phyloP scores from a whole-genome alignment of 2,329 filamentous ascomycete species.

The Aspergillus ustus region DNA sequence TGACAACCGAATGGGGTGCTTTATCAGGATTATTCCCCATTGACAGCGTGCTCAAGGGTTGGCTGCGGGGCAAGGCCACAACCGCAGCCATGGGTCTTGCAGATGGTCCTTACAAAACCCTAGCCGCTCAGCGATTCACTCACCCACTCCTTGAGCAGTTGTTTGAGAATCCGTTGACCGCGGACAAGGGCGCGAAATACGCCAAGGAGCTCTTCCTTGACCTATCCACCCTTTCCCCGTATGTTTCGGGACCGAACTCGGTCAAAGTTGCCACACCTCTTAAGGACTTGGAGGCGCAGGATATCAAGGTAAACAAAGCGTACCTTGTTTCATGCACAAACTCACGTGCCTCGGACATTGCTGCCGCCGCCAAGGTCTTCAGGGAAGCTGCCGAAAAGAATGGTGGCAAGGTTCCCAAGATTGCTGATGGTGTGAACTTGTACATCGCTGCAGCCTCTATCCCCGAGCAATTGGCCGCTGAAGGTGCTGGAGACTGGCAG shows the following conservation, averaged over 20 bases:
- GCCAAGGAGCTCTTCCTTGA: conserved; percentile 83
- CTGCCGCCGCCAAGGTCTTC: conserved; percentile 83
- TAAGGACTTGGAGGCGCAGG: conserved; percentile 69
- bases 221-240: conserved; percentile 81
- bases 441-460: conserved; percentile 88
- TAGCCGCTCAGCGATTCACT: conserved; percentile 65
- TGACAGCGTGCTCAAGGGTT: conserved; percentile 70
- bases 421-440: conserved; percentile 77
- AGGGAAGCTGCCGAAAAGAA: conserved; percentile 69
- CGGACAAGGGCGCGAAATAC: conserved; percentile 79
- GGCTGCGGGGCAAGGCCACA: conserved; percentile 79
- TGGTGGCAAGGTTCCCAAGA: conserved; percentile 67
- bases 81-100: conserved; percentile 65
- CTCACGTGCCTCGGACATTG: conserved; percentile 77
- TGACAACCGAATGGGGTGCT: conserved; percentile 83
- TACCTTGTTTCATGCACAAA: conserved; percentile 94
- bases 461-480: conserved; percentile 75
- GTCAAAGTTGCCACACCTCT: conserved; percentile 86
- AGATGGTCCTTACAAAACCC: conserved; percentile 51
- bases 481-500: conserved; percentile 86
- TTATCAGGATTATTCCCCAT: conserved; percentile 79
- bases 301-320: conserved; percentile 80
- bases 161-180: conserved; percentile 66
- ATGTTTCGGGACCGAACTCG: conserved; percentile 85
- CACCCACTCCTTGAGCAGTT: conserved; percentile 76